Percentiles rank a stretch among this genome's conserved stretches.
Evolutionary conservation across 345 rosid species (phyloP).

Genomic region (Eucalyptus victrix): DNA sequence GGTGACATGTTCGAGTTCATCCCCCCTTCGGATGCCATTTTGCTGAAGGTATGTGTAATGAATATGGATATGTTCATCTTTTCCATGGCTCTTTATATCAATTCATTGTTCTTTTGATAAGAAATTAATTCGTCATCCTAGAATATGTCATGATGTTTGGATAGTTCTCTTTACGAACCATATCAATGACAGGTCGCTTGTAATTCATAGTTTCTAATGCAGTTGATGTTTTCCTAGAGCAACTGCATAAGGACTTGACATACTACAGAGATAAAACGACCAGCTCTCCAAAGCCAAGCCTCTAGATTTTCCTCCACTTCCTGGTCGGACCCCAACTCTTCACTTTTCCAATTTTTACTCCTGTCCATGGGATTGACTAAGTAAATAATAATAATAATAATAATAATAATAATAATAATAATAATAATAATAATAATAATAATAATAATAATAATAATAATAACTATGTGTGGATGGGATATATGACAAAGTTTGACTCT

Average conservation of each 20-base stretch:
- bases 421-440: no score
- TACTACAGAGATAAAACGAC: neutral
- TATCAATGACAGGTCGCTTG: neutral
- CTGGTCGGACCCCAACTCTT: neutral
- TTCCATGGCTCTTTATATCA: neutral
- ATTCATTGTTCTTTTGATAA: neutral
- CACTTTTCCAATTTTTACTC: neutral
- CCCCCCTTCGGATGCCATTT: slow-evolving; percentile 25
- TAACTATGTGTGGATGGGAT: neutral
- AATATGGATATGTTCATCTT: neutral
- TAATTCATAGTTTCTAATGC: neutral
- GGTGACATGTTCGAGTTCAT: slow-evolving; percentile 30
- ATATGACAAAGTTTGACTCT: neutral
- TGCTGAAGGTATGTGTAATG: slow-evolving; percentile 17
- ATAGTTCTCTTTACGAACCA: neutral
- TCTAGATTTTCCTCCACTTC: neutral
- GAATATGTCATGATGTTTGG: neutral
- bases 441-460: no score
- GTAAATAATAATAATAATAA: neutral
- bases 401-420: no score
- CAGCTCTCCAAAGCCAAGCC: neutral
- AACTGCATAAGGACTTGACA: neutral
- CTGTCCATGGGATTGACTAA: neutral
- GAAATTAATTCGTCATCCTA: neutral
- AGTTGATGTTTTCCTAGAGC: neutral